Percentiles rank a stretch among this genome's conserved stretches.
Evolutionary conservation across 768 basidiomycete genomes (phyloP).

Genomic region (Lentinula edodes): DNA sequence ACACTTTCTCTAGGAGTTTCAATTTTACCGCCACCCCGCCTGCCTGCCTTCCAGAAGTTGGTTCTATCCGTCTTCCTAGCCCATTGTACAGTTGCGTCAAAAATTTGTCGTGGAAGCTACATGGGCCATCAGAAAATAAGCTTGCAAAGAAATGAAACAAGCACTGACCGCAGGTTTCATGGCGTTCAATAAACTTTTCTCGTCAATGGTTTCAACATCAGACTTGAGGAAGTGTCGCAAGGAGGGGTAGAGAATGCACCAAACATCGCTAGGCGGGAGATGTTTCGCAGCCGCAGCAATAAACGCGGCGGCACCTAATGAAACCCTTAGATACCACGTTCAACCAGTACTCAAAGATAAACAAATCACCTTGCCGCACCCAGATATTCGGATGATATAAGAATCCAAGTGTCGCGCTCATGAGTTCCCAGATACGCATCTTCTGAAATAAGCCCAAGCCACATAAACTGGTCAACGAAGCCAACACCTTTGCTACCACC

Average conservation of each 20-base stretch:
- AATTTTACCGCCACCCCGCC: conserved; percentile 29
- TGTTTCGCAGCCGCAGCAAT: conserved; percentile 82
- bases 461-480: conserved; percentile 80
- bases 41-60: conserved; percentile 60
- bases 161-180: conserved; percentile 77
- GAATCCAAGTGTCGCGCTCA: conserved; percentile 83
- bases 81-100: conserved; percentile 85
- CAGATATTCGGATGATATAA: conserved; percentile 93
- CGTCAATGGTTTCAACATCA: conserved; percentile 73
- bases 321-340: neutral
- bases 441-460: conserved; percentile 89
- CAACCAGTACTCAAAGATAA: neutral
- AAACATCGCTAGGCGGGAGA: conserved; percentile 82
- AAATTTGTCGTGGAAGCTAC: conserved; percentile 62
- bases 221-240: conserved; percentile 80
- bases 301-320: conserved; percentile 77
- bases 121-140: neutral
- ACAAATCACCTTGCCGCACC: conserved; percentile 81
- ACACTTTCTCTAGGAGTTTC: conserved; percentile 75
- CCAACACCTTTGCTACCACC: conserved; percentile 88
- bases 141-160: neutral
- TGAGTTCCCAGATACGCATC: conserved; percentile 96
- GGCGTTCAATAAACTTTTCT: conserved; percentile 65
- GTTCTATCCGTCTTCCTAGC: conserved; percentile 80
- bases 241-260: conserved; percentile 96